Evolutionary conservation across 2,329 filamentous ascomycete genomes (phyloP).

Genomic region (Beauveria medogensis): DNA sequence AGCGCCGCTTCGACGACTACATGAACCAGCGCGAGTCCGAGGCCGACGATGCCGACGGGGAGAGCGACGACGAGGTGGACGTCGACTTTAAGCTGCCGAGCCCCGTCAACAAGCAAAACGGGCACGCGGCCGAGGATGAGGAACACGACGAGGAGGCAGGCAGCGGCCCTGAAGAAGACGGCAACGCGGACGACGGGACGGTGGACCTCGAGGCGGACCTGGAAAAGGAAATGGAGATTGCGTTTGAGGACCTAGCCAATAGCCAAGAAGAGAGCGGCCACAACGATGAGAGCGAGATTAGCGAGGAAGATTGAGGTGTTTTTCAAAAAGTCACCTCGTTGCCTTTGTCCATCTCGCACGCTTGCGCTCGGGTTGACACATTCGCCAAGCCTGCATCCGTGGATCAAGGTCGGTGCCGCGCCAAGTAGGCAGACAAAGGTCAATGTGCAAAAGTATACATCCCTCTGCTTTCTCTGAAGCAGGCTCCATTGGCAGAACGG

Average conservation of each 20-base stretch:
- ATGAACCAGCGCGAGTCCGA: conserved; percentile 38
- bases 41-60: conserved; percentile 39
- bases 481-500: no score
- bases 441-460: no score
- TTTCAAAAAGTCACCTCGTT: no score
- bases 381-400: no score
- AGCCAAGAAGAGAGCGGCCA: conserved; percentile 42
- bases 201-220: conserved; percentile 30
- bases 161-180: conserved; percentile 15
- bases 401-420: no score
- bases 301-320: conserved; percentile 49
- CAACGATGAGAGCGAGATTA: conserved; percentile 56
- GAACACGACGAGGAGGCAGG: conserved; percentile 25
- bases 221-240: conserved; percentile 46
- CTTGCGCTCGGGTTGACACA: no score
- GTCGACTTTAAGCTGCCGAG: conserved; percentile 46
- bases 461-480: no score
- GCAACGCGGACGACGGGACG: conserved; percentile 21
- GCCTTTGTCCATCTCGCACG: no score
- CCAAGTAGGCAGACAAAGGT: no score
- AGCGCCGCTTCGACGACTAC: conserved; percentile 46
- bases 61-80: conserved; percentile 40
- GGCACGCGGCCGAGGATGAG: conserved; percentile 18
- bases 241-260: conserved; percentile 45
- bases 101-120: conserved; percentile 34